phyloP scores from a whole-genome alignment of 2,329 filamentous ascomycete species.

The Pezizomycotina sp. region DNA sequence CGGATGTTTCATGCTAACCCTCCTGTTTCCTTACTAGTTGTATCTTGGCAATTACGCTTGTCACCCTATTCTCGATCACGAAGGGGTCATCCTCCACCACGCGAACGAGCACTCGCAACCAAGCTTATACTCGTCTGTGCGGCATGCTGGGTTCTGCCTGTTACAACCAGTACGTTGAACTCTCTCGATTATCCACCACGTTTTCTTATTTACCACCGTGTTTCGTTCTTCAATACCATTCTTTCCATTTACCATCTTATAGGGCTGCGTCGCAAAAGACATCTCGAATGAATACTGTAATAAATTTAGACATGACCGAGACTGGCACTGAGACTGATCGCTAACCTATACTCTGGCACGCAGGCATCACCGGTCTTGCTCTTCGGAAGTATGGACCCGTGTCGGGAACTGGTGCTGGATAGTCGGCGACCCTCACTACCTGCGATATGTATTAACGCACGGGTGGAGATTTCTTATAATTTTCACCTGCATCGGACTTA shows the following conservation, averaged over 20 bases:
- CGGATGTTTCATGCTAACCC: slow-evolving; percentile 23
- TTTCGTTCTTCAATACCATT: no score
- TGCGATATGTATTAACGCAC: slow-evolving; percentile 34
- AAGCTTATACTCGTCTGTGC: slow-evolving; percentile 27
- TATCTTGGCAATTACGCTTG: slow-evolving; percentile 33
- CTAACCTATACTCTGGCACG: slow-evolving; percentile 9
- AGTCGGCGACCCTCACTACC: slow-evolving; percentile 27
- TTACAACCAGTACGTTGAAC: slow-evolving; percentile 32
- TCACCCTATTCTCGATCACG: slow-evolving; percentile 32
- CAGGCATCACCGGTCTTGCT: slow-evolving; percentile 25
- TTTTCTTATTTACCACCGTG: no score
- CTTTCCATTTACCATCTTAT: no score
- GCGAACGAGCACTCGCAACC: slow-evolving; percentile 7
- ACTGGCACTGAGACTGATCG: background rate
- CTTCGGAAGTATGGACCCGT: slow-evolving; percentile 29
- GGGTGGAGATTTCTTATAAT: slow-evolving; percentile 35
- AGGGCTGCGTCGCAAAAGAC: background rate
- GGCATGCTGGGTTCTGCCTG: slow-evolving; percentile 31
- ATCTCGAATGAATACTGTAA: no score
- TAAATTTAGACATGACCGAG: background rate
- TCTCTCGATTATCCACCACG: no score
- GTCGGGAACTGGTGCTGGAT: slow-evolving; percentile 38
- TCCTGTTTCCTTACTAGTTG: slow-evolving; percentile 25
- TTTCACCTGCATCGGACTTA: slow-evolving; percentile 31
- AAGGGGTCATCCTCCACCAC: slow-evolving; percentile 26